Evolutionary conservation across 805 yeast species (phyloP), one percentile per base, ranked within the genome.

Genomic region (Cyberlindnera bimundalis): DNA sequence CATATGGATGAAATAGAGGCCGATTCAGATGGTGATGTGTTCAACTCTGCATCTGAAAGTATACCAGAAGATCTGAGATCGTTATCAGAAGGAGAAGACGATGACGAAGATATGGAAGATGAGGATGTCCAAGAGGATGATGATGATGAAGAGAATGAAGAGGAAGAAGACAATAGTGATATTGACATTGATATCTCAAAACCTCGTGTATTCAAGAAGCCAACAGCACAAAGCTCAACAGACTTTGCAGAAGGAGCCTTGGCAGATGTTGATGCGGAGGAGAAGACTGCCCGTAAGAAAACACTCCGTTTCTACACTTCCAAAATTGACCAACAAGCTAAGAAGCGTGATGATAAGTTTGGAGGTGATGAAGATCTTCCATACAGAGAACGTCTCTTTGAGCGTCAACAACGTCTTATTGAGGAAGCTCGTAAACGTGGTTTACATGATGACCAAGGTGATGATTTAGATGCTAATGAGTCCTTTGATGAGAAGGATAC

Each of bases 221-320:
- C 58, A 3, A 37, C 37, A 30, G 47, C 56, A n/a, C 51, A 54
- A 21, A 40, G 27, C 13, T 56, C 57, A 6, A 74, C 71, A 45
- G 93, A 84, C 60, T 81, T 67, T 56, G 71, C 78, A n/a, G 96
- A 88, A 56, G 70, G 79, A 21, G 78, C 73, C 25, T 73, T 85
- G 32, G 95, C 85, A 37, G 93, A 79, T 20, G 80, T 88, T 35
- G 98, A 93, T 63, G 73, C 75, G 33, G 95, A 87, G 56, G 98
- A 89, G 43, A 91, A 90, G 67, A 77, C 74, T 44, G 76, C 80
- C 16, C 79, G 95, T 53, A 84, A 82, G 69, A 78, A 78, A 58
- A 75, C 95, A 2, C 76, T 93, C 55, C 81, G 98, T 46, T 93
- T 93, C 79, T 93, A 93, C 73, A 93, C 99, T 1, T 86, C 98